phyloP scores from a whole-genome alignment of 352 stramenopile genomes.

The Saprolegnia parasitica region DNA sequence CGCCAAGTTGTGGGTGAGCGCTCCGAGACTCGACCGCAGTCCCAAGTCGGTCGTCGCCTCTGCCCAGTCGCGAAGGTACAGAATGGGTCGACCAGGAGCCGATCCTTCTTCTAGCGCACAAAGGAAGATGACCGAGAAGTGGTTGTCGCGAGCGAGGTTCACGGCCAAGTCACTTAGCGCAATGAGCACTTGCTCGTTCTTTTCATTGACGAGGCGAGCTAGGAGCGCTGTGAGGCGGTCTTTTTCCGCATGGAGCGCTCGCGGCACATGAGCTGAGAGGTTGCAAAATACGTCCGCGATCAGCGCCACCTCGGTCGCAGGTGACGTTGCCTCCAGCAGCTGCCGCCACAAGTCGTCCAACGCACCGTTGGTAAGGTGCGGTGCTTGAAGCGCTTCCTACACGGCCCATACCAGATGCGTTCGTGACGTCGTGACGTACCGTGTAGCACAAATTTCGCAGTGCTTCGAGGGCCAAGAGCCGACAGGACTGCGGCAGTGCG shows the following conservation, averaged over 20 bases:
- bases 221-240: conserved; percentile 5
- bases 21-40: conserved; percentile 59
- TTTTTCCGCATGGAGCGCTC: conserved; percentile 4
- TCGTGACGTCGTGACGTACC: conserved; percentile 3
- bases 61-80: conserved; percentile 50
- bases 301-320: conserved; percentile 32
- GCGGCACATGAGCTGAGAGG: conserved; percentile 32
- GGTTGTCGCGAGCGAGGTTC: conserved; percentile 53
- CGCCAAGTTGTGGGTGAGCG: conserved; percentile 62
- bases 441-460: conserved; percentile 50
- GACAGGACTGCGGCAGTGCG: conserved; percentile 31
- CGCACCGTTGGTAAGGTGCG: neutral
- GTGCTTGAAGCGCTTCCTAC: conserved; percentile 25
- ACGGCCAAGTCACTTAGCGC: conserved; percentile 54
- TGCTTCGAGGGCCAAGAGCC: conserved; percentile 40
- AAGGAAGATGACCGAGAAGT: conserved; percentile 49
- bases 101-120: conserved; percentile 53
- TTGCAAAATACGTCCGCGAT: conserved; percentile 44
- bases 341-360: conserved; percentile 14
- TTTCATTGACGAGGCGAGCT: conserved; percentile 13
- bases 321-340: neutral
- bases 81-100: conserved; percentile 40
- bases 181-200: conserved; percentile 28
- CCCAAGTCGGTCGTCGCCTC: conserved; percentile 39
- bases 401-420: conserved; percentile 33